Percentiles rank a stretch among this genome's conserved stretches.
These are phyloP conservation scores for Epichloe uncinata DNA, from an alignment of 2,329 filamentous ascomycete species.

Conservation along the genomic window DNA sequence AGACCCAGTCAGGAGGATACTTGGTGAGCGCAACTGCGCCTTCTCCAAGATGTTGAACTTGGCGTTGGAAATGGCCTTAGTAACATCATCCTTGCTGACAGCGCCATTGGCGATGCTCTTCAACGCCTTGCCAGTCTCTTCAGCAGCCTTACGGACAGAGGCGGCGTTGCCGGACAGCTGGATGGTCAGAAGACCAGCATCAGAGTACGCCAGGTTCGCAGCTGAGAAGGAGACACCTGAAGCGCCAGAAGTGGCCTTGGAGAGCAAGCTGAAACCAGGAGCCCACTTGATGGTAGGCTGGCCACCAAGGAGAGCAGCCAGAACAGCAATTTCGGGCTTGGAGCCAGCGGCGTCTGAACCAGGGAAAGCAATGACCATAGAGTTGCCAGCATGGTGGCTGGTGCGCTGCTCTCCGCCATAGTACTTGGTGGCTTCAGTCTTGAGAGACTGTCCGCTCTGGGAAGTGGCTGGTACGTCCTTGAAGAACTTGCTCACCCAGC, in stretches of 20 bases:
- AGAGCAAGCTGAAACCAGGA: slow-evolving; percentile 78
- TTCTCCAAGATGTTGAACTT: slow-evolving; percentile 85
- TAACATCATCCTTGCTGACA: slow-evolving; percentile 70
- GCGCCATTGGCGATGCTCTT: slow-evolving; percentile 67
- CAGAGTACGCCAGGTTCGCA: slow-evolving; percentile 76
- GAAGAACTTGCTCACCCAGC: slow-evolving; percentile 94
- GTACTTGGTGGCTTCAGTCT: slow-evolving; percentile 64
- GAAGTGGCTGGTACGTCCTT: slow-evolving; percentile 47
- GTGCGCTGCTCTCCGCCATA: slow-evolving; percentile 90
- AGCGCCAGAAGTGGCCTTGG: slow-evolving; percentile 58
- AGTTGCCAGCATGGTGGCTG: slow-evolving; percentile 62
- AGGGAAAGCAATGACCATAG: slow-evolving; percentile 83
- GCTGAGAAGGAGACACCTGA: slow-evolving; percentile 57
- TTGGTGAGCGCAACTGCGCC: slow-evolving; percentile 63
- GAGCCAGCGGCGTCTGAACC: slow-evolving; percentile 69
- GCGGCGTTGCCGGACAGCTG: slow-evolving; percentile 63
- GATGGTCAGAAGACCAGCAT: slow-evolving; percentile 80
- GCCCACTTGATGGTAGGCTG: slow-evolving; percentile 92
- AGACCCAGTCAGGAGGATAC: slow-evolving; percentile 72
- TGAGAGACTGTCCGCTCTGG: slow-evolving; percentile 37
- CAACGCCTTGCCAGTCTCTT: slow-evolving; percentile 66
- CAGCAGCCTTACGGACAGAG: slow-evolving; percentile 60
- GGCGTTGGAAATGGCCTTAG: slow-evolving; percentile 83
- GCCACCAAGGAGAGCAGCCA: slow-evolving; percentile 80
- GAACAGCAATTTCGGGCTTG: slow-evolving; percentile 82